Conservation (phyloP, 257 asterid species). For the Coffea eugenioides region DNA sequence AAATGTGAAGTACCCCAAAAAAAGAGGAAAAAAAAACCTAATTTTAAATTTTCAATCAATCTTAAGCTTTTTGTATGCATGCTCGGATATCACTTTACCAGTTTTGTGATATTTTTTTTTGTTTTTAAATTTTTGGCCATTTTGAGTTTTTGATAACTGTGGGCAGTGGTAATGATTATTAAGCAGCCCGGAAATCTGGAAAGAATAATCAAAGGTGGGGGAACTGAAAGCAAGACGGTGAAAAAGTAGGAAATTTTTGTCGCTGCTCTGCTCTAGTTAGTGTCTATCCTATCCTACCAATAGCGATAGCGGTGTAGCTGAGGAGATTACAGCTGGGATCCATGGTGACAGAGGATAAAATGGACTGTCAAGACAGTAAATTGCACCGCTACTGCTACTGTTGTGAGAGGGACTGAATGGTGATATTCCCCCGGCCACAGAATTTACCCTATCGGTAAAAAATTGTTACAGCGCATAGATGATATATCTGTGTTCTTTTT, state of each 20-base stretch:
- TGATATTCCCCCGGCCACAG: not conserved
- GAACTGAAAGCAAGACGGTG: slow-evolving; percentile 29
- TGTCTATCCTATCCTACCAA: no score
- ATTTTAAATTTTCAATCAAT: not conserved
- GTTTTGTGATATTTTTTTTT: no score
- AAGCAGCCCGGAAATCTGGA: slow-evolving; percentile 14
- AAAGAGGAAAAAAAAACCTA: not conserved
- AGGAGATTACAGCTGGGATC: slow-evolving; percentile 6
- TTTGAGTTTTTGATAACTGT: not conserved
- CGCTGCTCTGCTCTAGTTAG: not conserved
- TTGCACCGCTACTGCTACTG: not conserved
- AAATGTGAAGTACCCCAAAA: slow-evolving; percentile 8
- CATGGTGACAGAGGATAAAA: not conserved
- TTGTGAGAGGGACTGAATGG: slow-evolving; percentile 1
- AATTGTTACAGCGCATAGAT: not conserved
- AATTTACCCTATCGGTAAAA: not conserved
- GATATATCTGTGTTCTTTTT: not conserved
- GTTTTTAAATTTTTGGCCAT: not conserved
- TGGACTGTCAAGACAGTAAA: not conserved
- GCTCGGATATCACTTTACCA: not conserved
- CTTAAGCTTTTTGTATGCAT: not conserved
- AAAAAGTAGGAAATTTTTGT: not conserved
- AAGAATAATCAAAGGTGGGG: slow-evolving; percentile 3
- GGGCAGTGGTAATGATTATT: not conserved
- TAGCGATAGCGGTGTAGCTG: not conserved